phyloP scores from a whole-genome alignment of 805 yeast genomes.

The Pichia rugopelliculosa region DNA sequence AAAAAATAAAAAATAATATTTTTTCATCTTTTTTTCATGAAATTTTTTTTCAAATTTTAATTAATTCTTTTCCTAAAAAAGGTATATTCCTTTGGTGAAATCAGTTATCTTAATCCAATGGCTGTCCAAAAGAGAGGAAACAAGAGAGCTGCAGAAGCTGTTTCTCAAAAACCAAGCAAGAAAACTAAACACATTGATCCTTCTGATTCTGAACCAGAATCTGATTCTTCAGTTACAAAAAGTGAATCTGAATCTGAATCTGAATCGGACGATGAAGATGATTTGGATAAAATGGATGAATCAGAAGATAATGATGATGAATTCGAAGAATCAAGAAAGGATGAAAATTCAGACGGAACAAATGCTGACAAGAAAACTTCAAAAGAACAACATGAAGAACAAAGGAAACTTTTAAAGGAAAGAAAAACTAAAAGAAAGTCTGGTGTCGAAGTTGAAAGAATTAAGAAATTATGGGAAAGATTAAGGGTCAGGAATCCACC shows the following conservation, averaged over 20 bases:
- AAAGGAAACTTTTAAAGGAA: constrained; percentile 66
- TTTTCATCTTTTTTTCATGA: neutral
- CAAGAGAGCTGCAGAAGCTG: constrained; percentile 17
- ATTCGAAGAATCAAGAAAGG: constrained; percentile 24
- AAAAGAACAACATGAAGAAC: constrained; percentile 73
- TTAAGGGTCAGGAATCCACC: constrained; percentile 80
- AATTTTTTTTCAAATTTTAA: neutral
- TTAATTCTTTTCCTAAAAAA: neutral
- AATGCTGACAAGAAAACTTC: constrained; percentile 39
- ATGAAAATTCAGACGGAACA: constrained; percentile 20
- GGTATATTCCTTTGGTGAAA: neutral
- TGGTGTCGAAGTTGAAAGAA: constrained; percentile 78
- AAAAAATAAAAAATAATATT: neutral
- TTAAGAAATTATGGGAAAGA: constrained; percentile 86
- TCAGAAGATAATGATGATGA: constrained; percentile 22
- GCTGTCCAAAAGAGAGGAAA: constrained; percentile 15
- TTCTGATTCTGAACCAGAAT: constrained; percentile 13
- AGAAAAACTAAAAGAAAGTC: constrained; percentile 82
- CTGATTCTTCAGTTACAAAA: constrained; percentile 10
- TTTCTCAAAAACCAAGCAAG: constrained; percentile 9
- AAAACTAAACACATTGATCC: constrained; percentile 27
- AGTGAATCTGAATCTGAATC: constrained; percentile 16
- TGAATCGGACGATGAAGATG: constrained; percentile 25
- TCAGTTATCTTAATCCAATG: constrained; percentile 10
- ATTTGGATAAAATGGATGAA: constrained; percentile 18